phyloP scores from a whole-genome alignment of 495 filamentous ascomycete genomes.

The Penicillium cataractarum region DNA sequence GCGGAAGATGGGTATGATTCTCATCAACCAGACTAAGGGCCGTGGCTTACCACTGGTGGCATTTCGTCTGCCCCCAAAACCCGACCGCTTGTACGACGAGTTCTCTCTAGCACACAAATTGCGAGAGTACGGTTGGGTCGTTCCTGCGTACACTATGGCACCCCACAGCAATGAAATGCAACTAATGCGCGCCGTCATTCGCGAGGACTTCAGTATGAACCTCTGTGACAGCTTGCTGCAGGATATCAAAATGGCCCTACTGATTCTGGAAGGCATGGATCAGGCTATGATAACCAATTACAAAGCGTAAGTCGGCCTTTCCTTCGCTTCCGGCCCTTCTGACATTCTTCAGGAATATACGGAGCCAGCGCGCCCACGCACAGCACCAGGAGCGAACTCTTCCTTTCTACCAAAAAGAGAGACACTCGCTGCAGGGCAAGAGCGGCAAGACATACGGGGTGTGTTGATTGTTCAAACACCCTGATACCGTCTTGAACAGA shows the following conservation, averaged over 20 bases:
- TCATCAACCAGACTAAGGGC: constrained; percentile 77
- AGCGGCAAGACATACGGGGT: constrained; percentile 84
- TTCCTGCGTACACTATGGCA: constrained; percentile 95
- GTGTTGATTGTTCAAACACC: constrained; percentile 54
- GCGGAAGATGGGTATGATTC: constrained; percentile 73
- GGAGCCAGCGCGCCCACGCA: constrained; percentile 56
- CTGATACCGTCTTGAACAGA: no score
- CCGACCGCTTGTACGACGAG: constrained; percentile 75
- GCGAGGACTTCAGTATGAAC: constrained; percentile 82
- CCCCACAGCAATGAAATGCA: constrained; percentile 76
- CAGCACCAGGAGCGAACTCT: constrained; percentile 63
- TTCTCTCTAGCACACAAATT: constrained; percentile 81
- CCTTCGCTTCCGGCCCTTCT: neutral
- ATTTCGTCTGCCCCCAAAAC: constrained; percentile 66
- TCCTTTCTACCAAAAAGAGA: constrained; percentile 71
- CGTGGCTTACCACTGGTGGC: constrained; percentile 83
- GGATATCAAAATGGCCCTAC: constrained; percentile 72
- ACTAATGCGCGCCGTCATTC: constrained; percentile 85
- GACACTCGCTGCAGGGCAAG: constrained; percentile 85
- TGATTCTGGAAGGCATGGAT: constrained; percentile 74
- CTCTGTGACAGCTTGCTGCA: constrained; percentile 72
- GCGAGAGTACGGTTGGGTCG: constrained; percentile 84
- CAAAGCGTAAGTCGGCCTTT: constrained; percentile 52
- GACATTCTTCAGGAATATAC: constrained; percentile 49
- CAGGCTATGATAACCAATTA: constrained; percentile 65